Evolutionary conservation across 2,329 filamentous ascomycete species (phyloP).

Genomic region (Escovopsis sp.): DNA sequence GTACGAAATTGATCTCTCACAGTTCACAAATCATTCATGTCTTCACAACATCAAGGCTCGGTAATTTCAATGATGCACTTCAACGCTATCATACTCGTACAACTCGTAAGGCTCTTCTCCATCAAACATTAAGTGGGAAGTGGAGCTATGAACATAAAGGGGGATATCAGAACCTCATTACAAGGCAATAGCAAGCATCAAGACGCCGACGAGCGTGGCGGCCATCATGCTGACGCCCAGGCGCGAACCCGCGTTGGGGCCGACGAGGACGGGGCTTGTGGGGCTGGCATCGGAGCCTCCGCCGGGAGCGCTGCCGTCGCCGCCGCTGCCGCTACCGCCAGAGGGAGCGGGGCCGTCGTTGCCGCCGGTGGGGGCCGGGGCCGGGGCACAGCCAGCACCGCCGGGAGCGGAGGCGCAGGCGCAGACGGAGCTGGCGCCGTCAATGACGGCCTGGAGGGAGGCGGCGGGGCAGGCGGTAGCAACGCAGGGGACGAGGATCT

Average conservation of each 20-base stretch:
- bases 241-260: slow-evolving; percentile 7
- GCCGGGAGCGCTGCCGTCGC: background rate
- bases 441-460: slow-evolving; percentile 12
- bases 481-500: slow-evolving; percentile 15
- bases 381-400: slow-evolving; percentile 1
- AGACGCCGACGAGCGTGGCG: slow-evolving; percentile 11
- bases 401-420: slow-evolving; percentile 8
- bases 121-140: too few relatives aligned
- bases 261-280: slow-evolving; percentile 5
- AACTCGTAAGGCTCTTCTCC: too few relatives aligned
- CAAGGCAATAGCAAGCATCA: slow-evolving; percentile 11
- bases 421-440: slow-evolving; percentile 13
- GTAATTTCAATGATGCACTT: too few relatives aligned
- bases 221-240: slow-evolving; percentile 12
- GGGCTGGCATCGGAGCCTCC: background rate
- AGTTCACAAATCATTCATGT: too few relatives aligned
- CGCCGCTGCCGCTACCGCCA: background rate
- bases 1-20: too few relatives aligned
- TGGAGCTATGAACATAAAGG: too few relatives aligned
- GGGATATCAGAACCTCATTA: slow-evolving; percentile 2
- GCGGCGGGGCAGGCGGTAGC: slow-evolving; percentile 12
- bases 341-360: background rate
- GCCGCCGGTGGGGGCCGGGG: slow-evolving; percentile 1
- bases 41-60: too few relatives aligned
- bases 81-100: too few relatives aligned